phyloP scores from a whole-genome alignment of 2,329 filamentous ascomycete genomes.

The Aspergillus latus region DNA sequence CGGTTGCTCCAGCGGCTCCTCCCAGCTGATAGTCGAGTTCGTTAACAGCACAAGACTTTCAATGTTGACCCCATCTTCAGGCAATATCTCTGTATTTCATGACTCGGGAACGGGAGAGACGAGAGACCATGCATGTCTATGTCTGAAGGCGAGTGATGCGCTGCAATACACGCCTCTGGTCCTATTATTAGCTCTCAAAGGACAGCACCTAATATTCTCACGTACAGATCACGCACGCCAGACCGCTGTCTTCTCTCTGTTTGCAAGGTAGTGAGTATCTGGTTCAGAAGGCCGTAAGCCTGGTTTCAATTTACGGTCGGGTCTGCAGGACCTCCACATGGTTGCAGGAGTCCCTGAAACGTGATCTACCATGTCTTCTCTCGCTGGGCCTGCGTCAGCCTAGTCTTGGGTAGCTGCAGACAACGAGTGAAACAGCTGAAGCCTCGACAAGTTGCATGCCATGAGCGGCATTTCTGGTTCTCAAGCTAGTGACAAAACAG shows the following conservation, averaged over 20 bases:
- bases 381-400: slow-evolving; percentile 20
- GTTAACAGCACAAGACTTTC: slow-evolving; percentile 14
- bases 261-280: slow-evolving; percentile 26
- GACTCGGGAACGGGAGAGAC: slow-evolving; percentile 7
- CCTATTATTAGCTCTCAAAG: not conserved
- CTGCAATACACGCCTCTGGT: slow-evolving; percentile 13
- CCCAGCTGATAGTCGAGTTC: slow-evolving; percentile 20
- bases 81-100: slow-evolving; percentile 5
- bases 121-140: slow-evolving; percentile 1
- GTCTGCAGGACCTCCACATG: slow-evolving; percentile 33
- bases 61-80: slow-evolving; percentile 10
- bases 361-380: slow-evolving; percentile 23
- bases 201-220: slow-evolving; percentile 5
- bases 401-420: slow-evolving; percentile 32
- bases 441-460: slow-evolving; percentile 32
- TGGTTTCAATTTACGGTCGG: slow-evolving; percentile 17
- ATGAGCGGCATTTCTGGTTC: slow-evolving; percentile 17
- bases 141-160: slow-evolving; percentile 2
- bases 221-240: slow-evolving; percentile 15
- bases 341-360: slow-evolving; percentile 28
- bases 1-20: slow-evolving; percentile 22
- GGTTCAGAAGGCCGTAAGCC: slow-evolving; percentile 15
- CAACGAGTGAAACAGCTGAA: slow-evolving; percentile 31
- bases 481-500: slow-evolving; percentile 1
- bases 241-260: slow-evolving; percentile 27